Evolutionary conservation across 176 grass and related monocot genomes (phyloP), one percentile per base, ranked within the genome.

Genomic region (Oryza glumipatula): DNA sequence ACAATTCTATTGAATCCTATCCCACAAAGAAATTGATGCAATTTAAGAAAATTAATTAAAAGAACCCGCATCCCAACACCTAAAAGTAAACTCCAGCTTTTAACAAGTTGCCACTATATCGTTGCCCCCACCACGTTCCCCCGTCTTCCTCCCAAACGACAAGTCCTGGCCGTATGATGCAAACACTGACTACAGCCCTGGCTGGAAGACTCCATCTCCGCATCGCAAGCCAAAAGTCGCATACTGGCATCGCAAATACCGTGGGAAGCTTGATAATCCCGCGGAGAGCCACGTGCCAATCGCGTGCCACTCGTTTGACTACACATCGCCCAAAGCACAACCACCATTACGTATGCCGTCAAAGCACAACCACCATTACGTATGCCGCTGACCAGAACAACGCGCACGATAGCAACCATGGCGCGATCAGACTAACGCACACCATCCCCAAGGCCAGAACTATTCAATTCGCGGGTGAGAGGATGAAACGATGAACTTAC

Each of bases 401-500:
- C 15, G 38, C 16, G 39, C 44, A 67, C 23, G 56, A 58, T 69
- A 1, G 14, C n/a, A 11, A 56, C 58, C 35, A 36, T 19, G n/a
- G 13, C 33, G 14, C 23, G 58, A 49, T 65, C 45, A 22, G 51
- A 28, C 10, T 47, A 30, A 32, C 46, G 47, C 16, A 21, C 41
- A 21, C 15, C 17, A 56, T 56, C 4, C 52, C 6, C 16, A 11
- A 33, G 33, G 33, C 32, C 38, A 24, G n/a, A 35, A 56, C 4
- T 54, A 76, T 52, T 14, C 23, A n/a, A 52, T 63, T 60, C 2
- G 1, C 4, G 52, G 26, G 26, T 64, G 56, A 66, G 43, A 72
- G 7, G 61, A 26, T 32, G 4, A 38, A 4, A 46, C 46, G 9
- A 23, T 41, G 16, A 43, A 11, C 69, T 19, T 69, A 96, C 93